phyloP scores from a whole-genome alignment of 2,329 filamentous ascomycete genomes.

The Cytospora piceicola region DNA sequence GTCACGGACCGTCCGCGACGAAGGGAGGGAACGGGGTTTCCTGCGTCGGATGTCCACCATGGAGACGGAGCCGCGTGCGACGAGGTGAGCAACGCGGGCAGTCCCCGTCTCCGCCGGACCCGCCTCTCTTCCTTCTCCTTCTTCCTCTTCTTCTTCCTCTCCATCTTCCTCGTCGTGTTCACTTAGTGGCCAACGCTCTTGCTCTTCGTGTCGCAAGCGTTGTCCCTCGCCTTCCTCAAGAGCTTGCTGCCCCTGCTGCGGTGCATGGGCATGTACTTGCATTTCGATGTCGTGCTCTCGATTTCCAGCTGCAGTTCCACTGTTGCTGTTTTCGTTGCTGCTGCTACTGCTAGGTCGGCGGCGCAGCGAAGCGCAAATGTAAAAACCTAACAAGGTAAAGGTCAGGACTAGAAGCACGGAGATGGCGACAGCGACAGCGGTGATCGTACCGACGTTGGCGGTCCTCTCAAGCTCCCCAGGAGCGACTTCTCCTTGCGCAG shows the following conservation, averaged over 20 bases:
- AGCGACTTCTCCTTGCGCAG: not conserved
- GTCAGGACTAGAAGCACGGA: constrained; percentile 9
- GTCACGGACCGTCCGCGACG: constrained; percentile 20
- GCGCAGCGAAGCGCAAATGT: constrained; percentile 1
- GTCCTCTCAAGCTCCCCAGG: not conserved
- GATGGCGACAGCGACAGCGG: not conserved
- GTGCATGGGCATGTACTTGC: not conserved
- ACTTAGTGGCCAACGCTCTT: not conserved
- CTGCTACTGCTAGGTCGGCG: not conserved
- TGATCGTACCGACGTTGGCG: constrained; percentile 9
- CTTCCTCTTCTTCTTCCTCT: not conserved
- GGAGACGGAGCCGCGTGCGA: constrained; percentile 14
- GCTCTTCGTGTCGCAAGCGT: not conserved
- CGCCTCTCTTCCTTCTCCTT: not conserved
- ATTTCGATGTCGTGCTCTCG: constrained; percentile 3
- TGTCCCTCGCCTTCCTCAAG: not conserved
- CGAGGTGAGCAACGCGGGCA: constrained; percentile 7
- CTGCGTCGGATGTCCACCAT: constrained; percentile 15
- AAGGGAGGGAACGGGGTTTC: not conserved
- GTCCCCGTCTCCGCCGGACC: constrained; percentile 2
- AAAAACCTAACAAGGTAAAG: constrained; percentile 4
- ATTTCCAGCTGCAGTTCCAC: not conserved
- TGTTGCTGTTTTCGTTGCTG: not conserved
- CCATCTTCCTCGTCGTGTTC: constrained; percentile 10
- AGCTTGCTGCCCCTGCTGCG: not conserved